Evolutionary conservation across 2,329 filamentous ascomycete species (phyloP), one percentile per base, ranked within the genome.

Genomic region (Coniella vitis): DNA sequence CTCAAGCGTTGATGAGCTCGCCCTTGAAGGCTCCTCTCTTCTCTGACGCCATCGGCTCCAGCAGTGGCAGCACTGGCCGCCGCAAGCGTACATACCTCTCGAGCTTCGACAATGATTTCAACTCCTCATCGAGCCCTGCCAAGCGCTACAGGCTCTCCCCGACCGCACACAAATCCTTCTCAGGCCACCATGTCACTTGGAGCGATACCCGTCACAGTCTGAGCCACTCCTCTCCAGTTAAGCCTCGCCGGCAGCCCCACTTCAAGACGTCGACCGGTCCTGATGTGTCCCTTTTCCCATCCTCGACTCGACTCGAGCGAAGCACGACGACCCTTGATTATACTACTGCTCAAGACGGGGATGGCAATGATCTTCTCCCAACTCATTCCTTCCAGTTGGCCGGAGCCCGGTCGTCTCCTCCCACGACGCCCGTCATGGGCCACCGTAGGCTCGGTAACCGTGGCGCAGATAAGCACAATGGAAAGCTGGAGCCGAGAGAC

Each of bases 161-260:
- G 59, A 69, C 79, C 59, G 63, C 78, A 62, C 63, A 79, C 71
- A 72, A 84, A 69, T 74, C 81, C 53, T 65, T 78, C 67, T 64
- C 70, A 14, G 63, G 67, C 39, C 75, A 81, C 48, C 40, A 42
- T 13, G 67, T 74, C 16, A 78, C 83, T 1, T 95, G 88, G 88
- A 93, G 87, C 67, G 82, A 81, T 60, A 77, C 75, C 51, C 83
- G 90, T 62, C 31, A 41, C 13, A 37, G 32, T 31, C 72, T 95
- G 51, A 80, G 88, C 16, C 84, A 94, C 63, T 95, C 90, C 4
- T 96, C 90, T 4, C 91, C 91, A 20, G 83, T 88, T 60, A 87
- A 91, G 68, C 78, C 83, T 56, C 81, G 81, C 58, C 82, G 85
- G 59, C 83, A 86, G 61, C 76, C 83, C 58, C 82, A 86, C 65